phyloP scores from a whole-genome alignment of 148 eudicot genomes.

The Cornus florida region DNA sequence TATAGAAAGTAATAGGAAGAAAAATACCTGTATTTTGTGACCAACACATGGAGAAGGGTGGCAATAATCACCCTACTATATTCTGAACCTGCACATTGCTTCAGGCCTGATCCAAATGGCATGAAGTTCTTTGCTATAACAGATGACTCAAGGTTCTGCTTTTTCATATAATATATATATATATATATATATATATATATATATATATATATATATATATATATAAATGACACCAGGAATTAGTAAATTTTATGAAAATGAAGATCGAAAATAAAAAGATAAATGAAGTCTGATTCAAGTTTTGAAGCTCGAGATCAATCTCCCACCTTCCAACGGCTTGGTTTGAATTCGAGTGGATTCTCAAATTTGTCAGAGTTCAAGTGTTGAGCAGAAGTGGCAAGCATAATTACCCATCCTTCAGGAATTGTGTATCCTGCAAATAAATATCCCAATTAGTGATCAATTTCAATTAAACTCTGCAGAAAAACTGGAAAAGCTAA shows the following conservation, averaged over 20 bases:
- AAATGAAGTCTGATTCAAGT: neutral
- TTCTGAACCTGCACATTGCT: conserved; percentile 38
- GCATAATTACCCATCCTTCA: conserved; percentile 29
- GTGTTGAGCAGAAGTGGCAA: conserved; percentile 24
- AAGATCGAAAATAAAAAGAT: neutral
- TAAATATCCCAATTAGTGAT: neutral
- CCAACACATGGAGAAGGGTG: conserved; percentile 30
- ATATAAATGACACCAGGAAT: too few species aligned
- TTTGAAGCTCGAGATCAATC: neutral
- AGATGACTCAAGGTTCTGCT: conserved; percentile 18
- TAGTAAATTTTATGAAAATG: too few species aligned
- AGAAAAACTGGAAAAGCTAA: too few species aligned
- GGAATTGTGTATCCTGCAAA: conserved; percentile 36
- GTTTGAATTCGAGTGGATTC: conserved; percentile 33
- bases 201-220: too few species aligned
- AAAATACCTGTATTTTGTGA: conserved; percentile 29
- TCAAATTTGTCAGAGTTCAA: conserved; percentile 17
- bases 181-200: too few species aligned
- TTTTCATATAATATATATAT: too few species aligned
- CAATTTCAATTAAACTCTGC: neutral
- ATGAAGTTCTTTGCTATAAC: conserved; percentile 20
- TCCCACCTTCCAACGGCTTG: conserved; percentile 33
- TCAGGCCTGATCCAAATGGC: conserved; percentile 33
- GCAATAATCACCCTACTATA: conserved; percentile 23
- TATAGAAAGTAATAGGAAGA: neutral